phyloP scores from a whole-genome alignment of 2,329 filamentous ascomycete species.

The Beauveria asiatica region DNA sequence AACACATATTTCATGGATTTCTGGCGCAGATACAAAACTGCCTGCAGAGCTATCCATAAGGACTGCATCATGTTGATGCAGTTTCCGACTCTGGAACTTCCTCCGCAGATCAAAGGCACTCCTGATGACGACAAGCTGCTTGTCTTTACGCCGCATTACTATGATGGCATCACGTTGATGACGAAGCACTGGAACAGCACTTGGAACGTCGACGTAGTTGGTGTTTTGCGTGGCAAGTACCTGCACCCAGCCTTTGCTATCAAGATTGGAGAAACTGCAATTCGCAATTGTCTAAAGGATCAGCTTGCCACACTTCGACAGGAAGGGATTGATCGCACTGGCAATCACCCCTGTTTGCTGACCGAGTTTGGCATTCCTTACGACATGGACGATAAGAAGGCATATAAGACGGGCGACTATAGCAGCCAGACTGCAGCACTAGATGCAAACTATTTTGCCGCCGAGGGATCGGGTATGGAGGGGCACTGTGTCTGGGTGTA shows the following conservation, averaged over 20 bases:
- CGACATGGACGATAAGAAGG: conserved; percentile 95
- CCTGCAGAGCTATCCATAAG: conserved; percentile 67
- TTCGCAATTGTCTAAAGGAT: conserved; percentile 85
- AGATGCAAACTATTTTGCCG: conserved; percentile 90
- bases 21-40: conserved; percentile 67
- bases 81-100: conserved; percentile 84
- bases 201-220: conserved; percentile 96
- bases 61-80: conserved; percentile 85
- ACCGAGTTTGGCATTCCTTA: conserved; percentile 97
- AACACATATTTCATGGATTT: conserved; percentile 87
- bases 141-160: conserved; percentile 92
- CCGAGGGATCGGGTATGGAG: conserved; percentile 75
- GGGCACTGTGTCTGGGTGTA: conserved; percentile 92
- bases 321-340: conserved; percentile 83
- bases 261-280: conserved; percentile 85
- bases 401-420: conserved; percentile 93
- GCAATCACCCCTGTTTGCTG: conserved; percentile 79
- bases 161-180: conserved; percentile 92
- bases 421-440: conserved; percentile 85
- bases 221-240: conserved; percentile 82
- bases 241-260: conserved; percentile 83
- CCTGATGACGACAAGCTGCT: conserved; percentile 81
- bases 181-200: conserved; percentile 98
- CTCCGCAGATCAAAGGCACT: conserved; percentile 79
- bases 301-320: conserved; percentile 75